Conservation (phyloP, 192 early-diverging fungal species). For the Podila clonocystis region DNA sequence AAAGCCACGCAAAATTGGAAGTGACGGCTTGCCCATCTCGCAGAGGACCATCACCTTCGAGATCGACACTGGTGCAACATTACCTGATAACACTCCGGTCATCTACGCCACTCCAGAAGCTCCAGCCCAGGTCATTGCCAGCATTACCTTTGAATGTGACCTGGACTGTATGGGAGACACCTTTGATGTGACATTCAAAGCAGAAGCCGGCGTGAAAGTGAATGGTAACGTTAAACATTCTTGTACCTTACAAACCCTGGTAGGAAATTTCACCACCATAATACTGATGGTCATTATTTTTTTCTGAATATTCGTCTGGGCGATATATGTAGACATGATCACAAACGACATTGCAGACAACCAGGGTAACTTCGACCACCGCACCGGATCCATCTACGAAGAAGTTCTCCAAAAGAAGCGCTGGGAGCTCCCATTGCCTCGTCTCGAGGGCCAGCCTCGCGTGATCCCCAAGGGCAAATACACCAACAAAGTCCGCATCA, state of each 20-base stretch:
- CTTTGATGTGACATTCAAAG: not conserved
- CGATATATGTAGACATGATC: no score
- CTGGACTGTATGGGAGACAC: constrained; percentile 6
- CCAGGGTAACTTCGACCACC: no score
- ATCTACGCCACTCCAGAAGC: constrained; percentile 8
- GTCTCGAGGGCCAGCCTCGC: not conserved
- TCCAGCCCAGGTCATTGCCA: not conserved
- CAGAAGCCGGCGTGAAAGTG: not conserved
- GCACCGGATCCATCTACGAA: no score
- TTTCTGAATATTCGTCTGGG: no score
- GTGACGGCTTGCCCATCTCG: no score
- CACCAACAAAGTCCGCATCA: not conserved
- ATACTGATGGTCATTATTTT: no score
- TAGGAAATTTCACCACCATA: no score
- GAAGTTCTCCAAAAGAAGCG: constrained; percentile 4
- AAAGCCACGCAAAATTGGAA: no score
- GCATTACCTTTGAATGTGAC: constrained; percentile 8
- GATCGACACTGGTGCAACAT: not conserved
- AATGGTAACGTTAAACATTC: no score
- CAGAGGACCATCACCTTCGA: no score
- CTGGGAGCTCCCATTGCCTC: not conserved
- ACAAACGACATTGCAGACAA: no score
- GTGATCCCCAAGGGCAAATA: constrained; percentile 13
- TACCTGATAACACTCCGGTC: not conserved
- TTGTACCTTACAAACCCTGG: no score